A percentile compares a stretch with the other conserved stretches of the same genome.
phyloP scores from a whole-genome alignment of 106 monocot genomes.

The Phalaenopsis equestris region DNA sequence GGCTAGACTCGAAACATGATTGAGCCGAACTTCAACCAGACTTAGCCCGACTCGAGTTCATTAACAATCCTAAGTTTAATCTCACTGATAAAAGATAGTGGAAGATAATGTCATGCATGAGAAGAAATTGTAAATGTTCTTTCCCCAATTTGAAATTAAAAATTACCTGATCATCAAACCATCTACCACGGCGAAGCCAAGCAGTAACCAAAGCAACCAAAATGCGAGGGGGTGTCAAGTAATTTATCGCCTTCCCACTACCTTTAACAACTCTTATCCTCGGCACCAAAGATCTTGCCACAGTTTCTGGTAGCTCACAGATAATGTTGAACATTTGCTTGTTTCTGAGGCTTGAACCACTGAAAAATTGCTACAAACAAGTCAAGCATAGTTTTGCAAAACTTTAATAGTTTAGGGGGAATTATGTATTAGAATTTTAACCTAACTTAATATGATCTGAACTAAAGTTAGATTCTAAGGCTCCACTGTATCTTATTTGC shows the following conservation, averaged over 20 bases:
- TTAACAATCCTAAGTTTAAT: too few species aligned
- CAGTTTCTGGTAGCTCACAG: slow-evolving; percentile 97
- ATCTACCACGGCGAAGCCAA: slow-evolving; percentile 87
- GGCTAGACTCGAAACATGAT: too few species aligned
- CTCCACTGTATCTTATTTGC: too few species aligned
- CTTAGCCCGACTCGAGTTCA: too few species aligned
- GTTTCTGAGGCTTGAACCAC: slow-evolving; percentile 81
- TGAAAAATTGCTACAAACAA: slow-evolving; percentile 16
- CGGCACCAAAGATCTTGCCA: slow-evolving; percentile 88
- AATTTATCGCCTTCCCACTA: slow-evolving; percentile 86
- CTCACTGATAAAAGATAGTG: too few species aligned
- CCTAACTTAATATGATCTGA: background rate
- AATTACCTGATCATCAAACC: slow-evolving; percentile 95
- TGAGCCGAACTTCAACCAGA: too few species aligned
- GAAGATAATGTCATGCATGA: too few species aligned
- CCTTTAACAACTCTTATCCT: slow-evolving; percentile 92
- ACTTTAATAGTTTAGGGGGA: background rate
- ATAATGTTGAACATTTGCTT: slow-evolving; percentile 99
- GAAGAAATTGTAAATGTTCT: too few species aligned
- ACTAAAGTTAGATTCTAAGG: too few species aligned
- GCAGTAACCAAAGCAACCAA: slow-evolving; percentile 89
- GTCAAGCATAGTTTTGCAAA: background rate
- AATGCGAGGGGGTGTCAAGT: slow-evolving; percentile 91
- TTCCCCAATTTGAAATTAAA: background rate
- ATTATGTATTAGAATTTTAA: background rate